These are phyloP conservation scores for Oehlia diaphana DNA, from an alignment of 192 early-diverging fungal genomes.

Conservation along the genomic window DNA sequence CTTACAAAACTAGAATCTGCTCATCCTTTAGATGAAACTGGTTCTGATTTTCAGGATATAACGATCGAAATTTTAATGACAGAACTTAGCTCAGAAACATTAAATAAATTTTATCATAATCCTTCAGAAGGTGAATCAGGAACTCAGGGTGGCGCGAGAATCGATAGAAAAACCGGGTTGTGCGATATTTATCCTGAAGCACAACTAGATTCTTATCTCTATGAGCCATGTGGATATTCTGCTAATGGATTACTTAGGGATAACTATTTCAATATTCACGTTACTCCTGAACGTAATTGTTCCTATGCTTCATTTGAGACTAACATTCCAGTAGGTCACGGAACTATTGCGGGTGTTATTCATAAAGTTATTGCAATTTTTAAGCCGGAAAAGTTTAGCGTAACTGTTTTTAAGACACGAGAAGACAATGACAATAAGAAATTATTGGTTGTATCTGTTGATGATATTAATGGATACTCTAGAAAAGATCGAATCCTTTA, in stretches of 20 bases:
- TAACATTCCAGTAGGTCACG: slow-evolving; percentile 79
- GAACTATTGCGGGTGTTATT: slow-evolving; percentile 67
- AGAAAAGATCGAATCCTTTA: slow-evolving; percentile 72
- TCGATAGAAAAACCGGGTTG: slow-evolving; percentile 80
- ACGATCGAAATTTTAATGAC: slow-evolving; percentile 98
- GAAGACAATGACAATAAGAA: slow-evolving; percentile 37
- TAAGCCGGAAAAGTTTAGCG: slow-evolving; percentile 80
- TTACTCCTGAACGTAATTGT: slow-evolving; percentile 96
- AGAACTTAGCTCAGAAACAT: slow-evolving; percentile 74
- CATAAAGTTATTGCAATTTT: slow-evolving; percentile 79
- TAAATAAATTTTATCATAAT: slow-evolving; percentile 75
- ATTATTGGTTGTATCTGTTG: slow-evolving; percentile 47
- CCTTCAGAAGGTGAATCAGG: slow-evolving; percentile 58
- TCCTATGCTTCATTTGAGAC: slow-evolving; percentile 99
- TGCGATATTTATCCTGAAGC: slow-evolving; percentile 78
- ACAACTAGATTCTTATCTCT: slow-evolving; percentile 84
- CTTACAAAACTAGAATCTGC: slow-evolving; percentile 30
- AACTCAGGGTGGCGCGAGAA: slow-evolving; percentile 61
- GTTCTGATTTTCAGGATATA: slow-evolving; percentile 53
- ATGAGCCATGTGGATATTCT: slow-evolving; percentile 96
- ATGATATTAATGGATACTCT: slow-evolving; percentile 60
- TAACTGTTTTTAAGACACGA: slow-evolving; percentile 58
- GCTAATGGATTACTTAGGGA: slow-evolving; percentile 83
- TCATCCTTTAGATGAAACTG: background rate
- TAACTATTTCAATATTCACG: slow-evolving; percentile 95